These are phyloP conservation scores for Myotisia sp. DNA, from an alignment of 2,329 filamentous ascomycete species.

Conservation along the genomic window DNA sequence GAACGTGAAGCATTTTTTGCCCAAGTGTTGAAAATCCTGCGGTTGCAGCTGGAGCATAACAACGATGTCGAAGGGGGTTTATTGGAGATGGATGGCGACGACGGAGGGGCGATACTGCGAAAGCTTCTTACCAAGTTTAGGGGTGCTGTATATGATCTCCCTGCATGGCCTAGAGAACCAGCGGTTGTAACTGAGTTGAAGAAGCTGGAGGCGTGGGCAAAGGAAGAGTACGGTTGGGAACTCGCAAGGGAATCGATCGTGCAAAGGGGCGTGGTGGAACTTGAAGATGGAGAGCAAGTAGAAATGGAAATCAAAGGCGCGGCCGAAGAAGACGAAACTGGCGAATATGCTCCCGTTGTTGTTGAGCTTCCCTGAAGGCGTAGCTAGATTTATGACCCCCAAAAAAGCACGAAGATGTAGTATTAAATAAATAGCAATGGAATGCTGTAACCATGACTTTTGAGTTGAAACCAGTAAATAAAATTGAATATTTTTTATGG, in stretches of 20 bases:
- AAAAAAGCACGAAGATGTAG: constrained; percentile 1
- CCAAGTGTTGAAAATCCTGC: constrained; percentile 36
- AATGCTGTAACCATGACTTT: neutral
- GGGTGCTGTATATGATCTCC: constrained; percentile 32
- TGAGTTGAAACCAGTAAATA: neutral
- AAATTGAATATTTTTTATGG: constrained; percentile 5
- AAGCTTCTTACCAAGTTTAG: constrained; percentile 40
- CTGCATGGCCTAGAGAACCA: constrained; percentile 16
- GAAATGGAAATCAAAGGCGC: constrained; percentile 42
- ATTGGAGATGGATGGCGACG: constrained; percentile 42
- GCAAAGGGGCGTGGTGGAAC: constrained; percentile 42
- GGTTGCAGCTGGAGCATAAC: constrained; percentile 41
- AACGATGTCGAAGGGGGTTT: constrained; percentile 47
- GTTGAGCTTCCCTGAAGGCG: constrained; percentile 40
- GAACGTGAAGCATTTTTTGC: constrained; percentile 38
- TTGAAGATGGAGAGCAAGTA: constrained; percentile 50
- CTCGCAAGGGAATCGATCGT: constrained; percentile 39
- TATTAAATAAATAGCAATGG: too few relatives aligned
- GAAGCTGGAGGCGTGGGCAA: constrained; percentile 41
- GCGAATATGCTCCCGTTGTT: constrained; percentile 49
- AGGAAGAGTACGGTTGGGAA: constrained; percentile 44
- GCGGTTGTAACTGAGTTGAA: constrained; percentile 39
- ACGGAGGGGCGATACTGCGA: constrained; percentile 40
- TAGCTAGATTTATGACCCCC: too few relatives aligned
- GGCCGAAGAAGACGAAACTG: constrained; percentile 49